Evolutionary conservation across 345 rosid species (phyloP).

Genomic region (Linum trigynum): DNA sequence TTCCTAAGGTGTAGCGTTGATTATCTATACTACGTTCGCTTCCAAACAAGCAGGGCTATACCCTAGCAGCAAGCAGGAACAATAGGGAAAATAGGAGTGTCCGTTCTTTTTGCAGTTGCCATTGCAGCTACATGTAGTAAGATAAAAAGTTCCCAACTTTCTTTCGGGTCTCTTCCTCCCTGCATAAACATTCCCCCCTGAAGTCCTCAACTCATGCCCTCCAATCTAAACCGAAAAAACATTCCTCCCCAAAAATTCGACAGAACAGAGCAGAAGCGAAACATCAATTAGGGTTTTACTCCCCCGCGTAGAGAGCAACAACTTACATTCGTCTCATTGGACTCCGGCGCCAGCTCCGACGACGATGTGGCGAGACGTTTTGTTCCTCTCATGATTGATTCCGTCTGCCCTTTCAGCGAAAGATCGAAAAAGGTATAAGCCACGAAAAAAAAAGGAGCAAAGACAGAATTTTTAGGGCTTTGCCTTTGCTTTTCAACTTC

Average conservation of each 20-base stretch:
- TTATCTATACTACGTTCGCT: no score
- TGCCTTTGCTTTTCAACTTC: no score
- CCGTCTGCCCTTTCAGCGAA: no score
- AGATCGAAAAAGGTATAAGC: no score
- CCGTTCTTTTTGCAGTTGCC: no score
- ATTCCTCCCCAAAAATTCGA: constrained; percentile 9
- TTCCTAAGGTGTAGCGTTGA: no score
- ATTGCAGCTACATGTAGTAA: no score
- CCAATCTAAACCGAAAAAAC: background rate
- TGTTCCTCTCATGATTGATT: constrained; percentile 27
- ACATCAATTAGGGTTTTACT: background rate
- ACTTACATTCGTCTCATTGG: constrained; percentile 59
- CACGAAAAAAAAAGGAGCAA: no score
- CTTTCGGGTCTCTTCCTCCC: background rate
- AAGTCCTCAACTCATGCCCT: constrained; percentile 12
- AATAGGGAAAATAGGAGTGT: no score
- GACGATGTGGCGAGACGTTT: constrained; percentile 45
- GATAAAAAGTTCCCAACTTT: background rate
- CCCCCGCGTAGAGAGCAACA: background rate
- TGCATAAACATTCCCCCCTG: background rate
- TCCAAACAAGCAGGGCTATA: no score
- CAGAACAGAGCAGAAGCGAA: background rate
- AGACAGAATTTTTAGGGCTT: no score
- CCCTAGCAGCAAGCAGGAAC: no score
- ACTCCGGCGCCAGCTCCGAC: constrained; percentile 38